Conservation (phyloP, 371 early-diverging fungal genomes). For the Phascolomyces articulosus region DNA sequence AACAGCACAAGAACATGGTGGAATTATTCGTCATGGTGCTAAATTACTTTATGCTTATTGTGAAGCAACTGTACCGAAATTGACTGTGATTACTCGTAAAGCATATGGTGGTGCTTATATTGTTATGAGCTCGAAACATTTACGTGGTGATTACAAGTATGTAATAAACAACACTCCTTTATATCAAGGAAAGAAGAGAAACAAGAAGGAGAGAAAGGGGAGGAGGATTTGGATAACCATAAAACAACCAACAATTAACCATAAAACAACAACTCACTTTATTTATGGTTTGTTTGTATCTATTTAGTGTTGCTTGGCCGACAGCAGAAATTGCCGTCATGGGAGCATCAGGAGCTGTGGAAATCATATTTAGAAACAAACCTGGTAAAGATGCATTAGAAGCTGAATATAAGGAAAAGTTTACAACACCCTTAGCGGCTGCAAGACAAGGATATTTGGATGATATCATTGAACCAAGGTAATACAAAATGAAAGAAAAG, state of each 20-base stretch:
- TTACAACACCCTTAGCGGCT: constrained; percentile 96
- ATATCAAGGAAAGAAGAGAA: background rate
- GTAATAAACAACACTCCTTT: constrained; percentile 6
- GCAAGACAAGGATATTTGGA: constrained; percentile 95
- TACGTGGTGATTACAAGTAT: constrained; percentile 86
- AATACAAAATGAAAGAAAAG: constrained; percentile 3
- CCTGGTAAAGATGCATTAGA: constrained; percentile 75
- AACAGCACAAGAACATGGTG: constrained; percentile 93
- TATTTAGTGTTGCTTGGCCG: constrained; percentile 91
- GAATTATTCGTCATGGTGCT: constrained; percentile 97
- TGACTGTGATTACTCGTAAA: constrained; percentile 95
- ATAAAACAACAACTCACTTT: no score
- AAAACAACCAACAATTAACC: no score
- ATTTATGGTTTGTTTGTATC: background rate
- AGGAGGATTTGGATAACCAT: no score
- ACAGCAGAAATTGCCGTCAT: constrained; percentile 98
- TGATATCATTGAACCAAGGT: constrained; percentile 89
- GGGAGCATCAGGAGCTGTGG: constrained; percentile 97
- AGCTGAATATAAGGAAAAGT: constrained; percentile 89
- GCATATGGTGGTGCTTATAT: constrained; percentile 98
- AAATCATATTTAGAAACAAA: constrained; percentile 89
- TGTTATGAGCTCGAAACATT: constrained; percentile 97
- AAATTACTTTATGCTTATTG: constrained; percentile 96
- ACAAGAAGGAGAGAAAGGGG: no score
- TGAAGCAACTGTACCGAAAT: constrained; percentile 97